phyloP scores from a whole-genome alignment of 257 asterid genomes.

The Pogostemon cablin region DNA sequence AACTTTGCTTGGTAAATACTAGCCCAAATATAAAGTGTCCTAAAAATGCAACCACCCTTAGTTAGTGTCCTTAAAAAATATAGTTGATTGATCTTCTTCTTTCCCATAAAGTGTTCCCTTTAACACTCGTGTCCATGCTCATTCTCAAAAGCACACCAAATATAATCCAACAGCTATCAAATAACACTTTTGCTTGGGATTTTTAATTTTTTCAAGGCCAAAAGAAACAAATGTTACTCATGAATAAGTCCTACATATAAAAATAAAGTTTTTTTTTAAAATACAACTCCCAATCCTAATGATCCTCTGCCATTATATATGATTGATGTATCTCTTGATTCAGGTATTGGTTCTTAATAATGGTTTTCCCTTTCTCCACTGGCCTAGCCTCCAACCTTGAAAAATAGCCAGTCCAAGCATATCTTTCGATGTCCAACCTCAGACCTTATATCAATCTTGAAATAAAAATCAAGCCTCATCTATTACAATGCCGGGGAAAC shows the following conservation, averaged over 20 bases:
- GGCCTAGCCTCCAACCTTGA: neutral
- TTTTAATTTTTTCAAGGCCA: too few species aligned
- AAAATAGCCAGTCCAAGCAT: neutral
- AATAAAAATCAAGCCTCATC: too few species aligned
- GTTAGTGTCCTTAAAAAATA: neutral
- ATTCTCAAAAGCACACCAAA: neutral
- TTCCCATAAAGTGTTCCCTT: neutral
- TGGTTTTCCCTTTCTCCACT: neutral
- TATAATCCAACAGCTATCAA: neutral
- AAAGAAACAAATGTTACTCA: neutral
- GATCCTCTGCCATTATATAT: too few species aligned
- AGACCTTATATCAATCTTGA: neutral
- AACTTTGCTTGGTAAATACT: too few species aligned
- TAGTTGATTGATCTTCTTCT: neutral
- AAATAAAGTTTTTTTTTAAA: neutral
- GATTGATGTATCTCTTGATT: neutral
- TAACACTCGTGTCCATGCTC: neutral
- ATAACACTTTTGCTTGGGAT: neutral
- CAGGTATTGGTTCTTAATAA: neutral
- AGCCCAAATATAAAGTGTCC: too few species aligned
- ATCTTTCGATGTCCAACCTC: neutral
- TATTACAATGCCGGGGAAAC: too few species aligned
- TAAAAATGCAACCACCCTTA: too few species aligned
- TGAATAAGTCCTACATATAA: neutral
- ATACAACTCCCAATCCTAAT: neutral